Percentiles rank a stretch among this genome's conserved stretches.
These are phyloP conservation scores for Plenodomus lindquistii DNA, from an alignment of 2,329 filamentous ascomycete genomes.

Conservation along the genomic window DNA sequence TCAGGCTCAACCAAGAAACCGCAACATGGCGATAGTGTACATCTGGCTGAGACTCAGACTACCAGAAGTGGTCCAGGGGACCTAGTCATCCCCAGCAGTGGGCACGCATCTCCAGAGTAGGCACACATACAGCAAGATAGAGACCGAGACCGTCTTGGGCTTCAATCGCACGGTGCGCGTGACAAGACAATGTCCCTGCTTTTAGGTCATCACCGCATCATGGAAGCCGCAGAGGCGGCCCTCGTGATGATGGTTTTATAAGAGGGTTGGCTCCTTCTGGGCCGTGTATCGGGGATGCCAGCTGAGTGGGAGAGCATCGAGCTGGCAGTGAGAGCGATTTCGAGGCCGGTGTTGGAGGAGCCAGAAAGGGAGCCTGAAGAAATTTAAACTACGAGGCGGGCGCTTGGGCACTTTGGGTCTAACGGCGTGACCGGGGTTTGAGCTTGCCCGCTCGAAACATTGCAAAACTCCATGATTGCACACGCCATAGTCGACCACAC, in stretches of 20 bases:
- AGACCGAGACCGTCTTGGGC: conserved; percentile 4
- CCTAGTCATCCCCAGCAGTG: conserved; percentile 35
- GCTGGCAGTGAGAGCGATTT: conserved; percentile 76
- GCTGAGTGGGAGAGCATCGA: conserved; percentile 60
- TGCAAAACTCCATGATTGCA: conserved; percentile 22
- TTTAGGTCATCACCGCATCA: conserved; percentile 71
- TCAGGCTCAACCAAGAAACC: conserved; percentile 42
- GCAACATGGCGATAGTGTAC: conserved; percentile 32
- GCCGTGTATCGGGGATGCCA: conserved; percentile 72
- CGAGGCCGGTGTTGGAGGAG: conserved; percentile 61
- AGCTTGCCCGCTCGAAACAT: background rate
- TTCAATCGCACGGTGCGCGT: conserved; percentile 28
- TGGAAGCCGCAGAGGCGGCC: conserved; percentile 63
- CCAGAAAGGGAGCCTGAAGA: conserved; percentile 22
- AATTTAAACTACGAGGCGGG: conserved; percentile 9
- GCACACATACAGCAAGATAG: conserved; percentile 22
- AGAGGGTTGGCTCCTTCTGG: conserved; percentile 68
- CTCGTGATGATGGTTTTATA: conserved; percentile 85
- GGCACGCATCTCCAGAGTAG: conserved; percentile 13
- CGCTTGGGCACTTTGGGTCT: background rate
- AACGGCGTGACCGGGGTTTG: conserved; percentile 1
- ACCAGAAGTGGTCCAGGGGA: conserved; percentile 44
- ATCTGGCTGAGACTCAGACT: conserved; percentile 45
- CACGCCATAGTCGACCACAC: conserved; percentile 19
- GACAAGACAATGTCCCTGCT: conserved; percentile 59